Percentiles rank a stretch among this genome's conserved stretches.
Evolutionary conservation across 441 rosid genomes (phyloP).

Genomic region (Erodium trifolium): DNA sequence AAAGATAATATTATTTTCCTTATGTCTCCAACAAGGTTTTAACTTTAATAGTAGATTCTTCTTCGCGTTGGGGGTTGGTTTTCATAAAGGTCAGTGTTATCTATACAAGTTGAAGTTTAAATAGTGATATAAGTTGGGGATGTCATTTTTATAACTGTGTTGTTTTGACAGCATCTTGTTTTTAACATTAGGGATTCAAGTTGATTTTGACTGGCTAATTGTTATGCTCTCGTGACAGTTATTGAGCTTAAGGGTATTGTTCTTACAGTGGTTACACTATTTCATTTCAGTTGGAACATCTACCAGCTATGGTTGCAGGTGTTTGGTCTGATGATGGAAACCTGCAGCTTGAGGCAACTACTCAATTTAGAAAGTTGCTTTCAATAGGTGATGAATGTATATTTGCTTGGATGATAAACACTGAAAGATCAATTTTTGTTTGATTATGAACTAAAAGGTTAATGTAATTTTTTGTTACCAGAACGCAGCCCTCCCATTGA

Average conservation of each 20-base stretch:
- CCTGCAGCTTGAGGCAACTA: constrained; percentile 2
- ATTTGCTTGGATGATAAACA: not conserved
- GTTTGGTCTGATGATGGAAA: too few species aligned
- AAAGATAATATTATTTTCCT: too few species aligned
- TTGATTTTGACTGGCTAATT: too few species aligned
- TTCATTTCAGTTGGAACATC: constrained; percentile 59
- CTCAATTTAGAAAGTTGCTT: constrained; percentile 71
- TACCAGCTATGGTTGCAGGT: constrained; percentile 38
- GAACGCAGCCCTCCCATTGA: constrained; percentile 86
- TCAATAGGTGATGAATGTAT: constrained; percentile 47
- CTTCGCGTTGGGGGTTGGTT: not conserved
- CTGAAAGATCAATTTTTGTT: not conserved
- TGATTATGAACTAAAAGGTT: not conserved
- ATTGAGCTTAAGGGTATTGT: not conserved
- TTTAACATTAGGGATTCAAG: too few species aligned
- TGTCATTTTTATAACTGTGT: not conserved
- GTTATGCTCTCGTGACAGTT: not conserved
- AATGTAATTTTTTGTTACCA: constrained; percentile 15
- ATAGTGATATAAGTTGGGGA: not conserved
- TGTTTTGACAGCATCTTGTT: not conserved
- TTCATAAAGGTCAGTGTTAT: not conserved
- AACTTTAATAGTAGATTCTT: not conserved
- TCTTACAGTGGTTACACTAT: constrained; percentile 6
- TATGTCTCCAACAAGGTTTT: not conserved
- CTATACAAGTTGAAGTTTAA: not conserved